These are phyloP conservation scores for Chlamydomonas schloesseri DNA, from an alignment of 139 green algal species.

Conservation along the genomic window DNA sequence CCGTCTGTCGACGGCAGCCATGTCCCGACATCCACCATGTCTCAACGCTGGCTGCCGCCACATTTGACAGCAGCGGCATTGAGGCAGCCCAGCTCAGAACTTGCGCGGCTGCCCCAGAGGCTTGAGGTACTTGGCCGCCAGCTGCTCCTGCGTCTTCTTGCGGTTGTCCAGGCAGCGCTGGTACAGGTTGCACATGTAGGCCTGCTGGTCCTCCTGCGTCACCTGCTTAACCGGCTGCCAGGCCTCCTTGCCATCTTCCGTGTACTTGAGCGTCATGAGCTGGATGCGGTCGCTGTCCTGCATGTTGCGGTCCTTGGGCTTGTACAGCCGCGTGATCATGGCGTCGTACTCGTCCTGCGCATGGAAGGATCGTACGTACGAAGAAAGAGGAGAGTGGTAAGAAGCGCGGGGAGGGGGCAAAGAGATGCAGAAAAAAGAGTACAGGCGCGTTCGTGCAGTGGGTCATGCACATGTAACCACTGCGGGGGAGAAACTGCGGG, in stretches of 20 bases:
- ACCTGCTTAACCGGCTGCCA: slow-evolving; percentile 52
- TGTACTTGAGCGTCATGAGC: slow-evolving; percentile 41
- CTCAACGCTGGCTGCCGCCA: no score
- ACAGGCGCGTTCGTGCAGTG: no score
- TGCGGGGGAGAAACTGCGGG: no score
- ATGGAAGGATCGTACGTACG: not conserved
- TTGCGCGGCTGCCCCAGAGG: slow-evolving; percentile 54
- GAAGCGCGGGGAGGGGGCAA: not conserved
- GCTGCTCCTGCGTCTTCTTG: slow-evolving; percentile 55
- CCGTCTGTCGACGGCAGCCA: no score
- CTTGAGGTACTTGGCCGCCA: slow-evolving; percentile 59
- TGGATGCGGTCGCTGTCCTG: slow-evolving; percentile 6
- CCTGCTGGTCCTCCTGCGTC: slow-evolving; percentile 37
- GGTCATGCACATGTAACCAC: no score
- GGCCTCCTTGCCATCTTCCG: slow-evolving; percentile 43
- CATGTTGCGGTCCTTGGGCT: slow-evolving; percentile 25
- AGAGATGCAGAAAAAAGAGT: no score
- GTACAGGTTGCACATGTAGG: slow-evolving; percentile 56
- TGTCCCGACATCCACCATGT: no score
- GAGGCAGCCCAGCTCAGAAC: not conserved
- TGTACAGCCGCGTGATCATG: slow-evolving; percentile 48
- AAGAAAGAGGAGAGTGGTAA: not conserved
- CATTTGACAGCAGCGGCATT: no score
- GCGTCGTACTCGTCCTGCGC: slow-evolving; percentile 46
- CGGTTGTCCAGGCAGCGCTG: slow-evolving; percentile 51